Evolutionary conservation across 495 filamentous ascomycete genomes (phyloP).

Genomic region (Parachaetomium inaequale): DNA sequence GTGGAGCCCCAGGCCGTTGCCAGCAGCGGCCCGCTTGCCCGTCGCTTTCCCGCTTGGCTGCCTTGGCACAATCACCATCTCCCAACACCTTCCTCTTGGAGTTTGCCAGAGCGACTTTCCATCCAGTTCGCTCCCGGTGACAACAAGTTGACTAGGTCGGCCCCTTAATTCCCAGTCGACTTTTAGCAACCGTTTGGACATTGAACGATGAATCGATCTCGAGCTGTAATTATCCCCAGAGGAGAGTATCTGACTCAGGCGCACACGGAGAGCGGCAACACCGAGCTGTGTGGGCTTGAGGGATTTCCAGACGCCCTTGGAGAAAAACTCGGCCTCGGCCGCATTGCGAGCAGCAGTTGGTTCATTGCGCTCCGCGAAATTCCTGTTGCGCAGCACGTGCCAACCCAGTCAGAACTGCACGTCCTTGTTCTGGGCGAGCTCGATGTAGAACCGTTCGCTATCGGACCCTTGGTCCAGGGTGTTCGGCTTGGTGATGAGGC

Average conservation of each 20-base stretch:
- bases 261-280: background rate
- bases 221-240: too few species aligned
- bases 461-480: slow-evolving; percentile 17
- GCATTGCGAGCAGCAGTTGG: background rate
- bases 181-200: too few species aligned
- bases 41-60: too few species aligned
- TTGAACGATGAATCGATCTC: too few species aligned
- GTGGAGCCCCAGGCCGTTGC: too few species aligned
- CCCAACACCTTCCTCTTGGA: too few species aligned
- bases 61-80: too few species aligned
- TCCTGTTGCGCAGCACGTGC: slow-evolving; percentile 64
- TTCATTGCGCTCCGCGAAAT: slow-evolving; percentile 37
- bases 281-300: slow-evolving; percentile 1
- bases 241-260: slow-evolving; percentile 5
- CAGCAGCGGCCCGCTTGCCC: too few species aligned
- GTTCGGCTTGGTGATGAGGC: slow-evolving; percentile 47
- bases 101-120: too few species aligned
- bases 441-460: slow-evolving; percentile 18
- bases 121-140: too few species aligned
- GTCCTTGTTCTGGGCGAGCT: slow-evolving; percentile 24
- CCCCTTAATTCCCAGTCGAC: too few species aligned
- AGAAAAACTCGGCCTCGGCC: slow-evolving; percentile 3
- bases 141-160: too few species aligned
- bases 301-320: slow-evolving; percentile 2
- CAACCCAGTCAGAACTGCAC: slow-evolving; percentile 43